Evolutionary conservation across 1,139 yeast genomes (phyloP).

Genomic region (Candida mesenterica): DNA sequence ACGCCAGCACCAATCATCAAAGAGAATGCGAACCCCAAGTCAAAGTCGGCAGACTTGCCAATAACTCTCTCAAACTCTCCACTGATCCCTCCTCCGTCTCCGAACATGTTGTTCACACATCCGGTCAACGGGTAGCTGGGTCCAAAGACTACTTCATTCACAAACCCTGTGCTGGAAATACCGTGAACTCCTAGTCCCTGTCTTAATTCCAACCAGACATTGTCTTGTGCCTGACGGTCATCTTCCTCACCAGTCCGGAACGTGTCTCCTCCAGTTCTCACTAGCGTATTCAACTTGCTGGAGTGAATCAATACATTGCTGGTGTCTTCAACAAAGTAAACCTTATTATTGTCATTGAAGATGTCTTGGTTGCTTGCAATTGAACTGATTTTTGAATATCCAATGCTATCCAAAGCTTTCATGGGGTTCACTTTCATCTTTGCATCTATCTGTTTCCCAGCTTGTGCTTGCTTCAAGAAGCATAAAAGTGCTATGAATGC

Average conservation of each 20-base stretch:
- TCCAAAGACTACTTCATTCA: not conserved
- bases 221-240: constrained; percentile 7
- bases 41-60: constrained; percentile 17
- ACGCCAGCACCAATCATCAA: constrained; percentile 4
- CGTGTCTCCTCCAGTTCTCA: constrained; percentile 14
- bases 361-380: constrained; percentile 2
- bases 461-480: too few species aligned
- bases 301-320: constrained; percentile 17
- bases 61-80: constrained; percentile 16
- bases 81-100: constrained; percentile 21
- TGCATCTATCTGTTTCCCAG: constrained; percentile 1
- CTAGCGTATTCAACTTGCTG: constrained; percentile 18
- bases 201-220: constrained; percentile 18
- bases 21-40: constrained; percentile 13
- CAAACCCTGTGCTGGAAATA: too few species aligned
- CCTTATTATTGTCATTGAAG: constrained; percentile 12
- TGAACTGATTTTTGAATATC: not conserved
- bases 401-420: not conserved
- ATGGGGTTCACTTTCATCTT: not conserved
- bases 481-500: too few species aligned
- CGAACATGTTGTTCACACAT: constrained; percentile 18
- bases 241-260: constrained; percentile 6
- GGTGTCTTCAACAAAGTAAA: constrained; percentile 15
- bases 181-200: too few species aligned
- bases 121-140: constrained; percentile 16